phyloP scores from a whole-genome alignment of 202 grass and related monocot genomes.

The Sporobolus alterniflorus region DNA sequence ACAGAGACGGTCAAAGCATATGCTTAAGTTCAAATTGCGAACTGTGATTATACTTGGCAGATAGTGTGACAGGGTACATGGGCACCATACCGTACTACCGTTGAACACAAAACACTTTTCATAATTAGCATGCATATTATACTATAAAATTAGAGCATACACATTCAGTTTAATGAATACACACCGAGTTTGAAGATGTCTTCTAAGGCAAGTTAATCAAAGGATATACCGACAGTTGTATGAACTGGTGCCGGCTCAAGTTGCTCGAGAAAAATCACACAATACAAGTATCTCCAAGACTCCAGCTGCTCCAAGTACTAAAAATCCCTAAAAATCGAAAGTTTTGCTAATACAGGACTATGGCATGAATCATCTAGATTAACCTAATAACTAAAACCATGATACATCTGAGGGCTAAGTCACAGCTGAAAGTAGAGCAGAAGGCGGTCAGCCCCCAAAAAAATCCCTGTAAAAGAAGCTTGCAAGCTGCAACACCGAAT shows the following conservation, averaged over 20 bases:
- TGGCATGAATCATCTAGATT: not conserved
- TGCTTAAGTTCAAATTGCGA: not conserved
- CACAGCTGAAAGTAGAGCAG: not conserved
- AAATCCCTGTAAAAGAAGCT: not conserved
- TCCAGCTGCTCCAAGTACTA: not conserved
- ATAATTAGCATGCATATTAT: no score
- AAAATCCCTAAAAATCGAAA: not conserved
- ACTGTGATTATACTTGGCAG: not conserved
- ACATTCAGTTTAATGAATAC: no score
- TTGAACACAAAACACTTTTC: no score
- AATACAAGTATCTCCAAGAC: not conserved
- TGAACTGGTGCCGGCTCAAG: not conserved
- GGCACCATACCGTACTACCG: no score
- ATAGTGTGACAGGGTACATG: not conserved
- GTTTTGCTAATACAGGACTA: not conserved
- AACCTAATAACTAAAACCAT: not conserved
- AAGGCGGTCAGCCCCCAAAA: not conserved
- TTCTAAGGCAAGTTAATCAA: not conserved
- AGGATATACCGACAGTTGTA: not conserved
- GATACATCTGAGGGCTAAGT: not conserved
- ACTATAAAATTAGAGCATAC: no score
- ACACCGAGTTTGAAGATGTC: no score
- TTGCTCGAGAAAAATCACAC: not conserved
- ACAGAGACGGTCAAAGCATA: not conserved
- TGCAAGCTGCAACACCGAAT: not conserved